Evolutionary conservation across 768 basidiomycete species (phyloP).

Genomic region (Amanita polypyramis): DNA sequence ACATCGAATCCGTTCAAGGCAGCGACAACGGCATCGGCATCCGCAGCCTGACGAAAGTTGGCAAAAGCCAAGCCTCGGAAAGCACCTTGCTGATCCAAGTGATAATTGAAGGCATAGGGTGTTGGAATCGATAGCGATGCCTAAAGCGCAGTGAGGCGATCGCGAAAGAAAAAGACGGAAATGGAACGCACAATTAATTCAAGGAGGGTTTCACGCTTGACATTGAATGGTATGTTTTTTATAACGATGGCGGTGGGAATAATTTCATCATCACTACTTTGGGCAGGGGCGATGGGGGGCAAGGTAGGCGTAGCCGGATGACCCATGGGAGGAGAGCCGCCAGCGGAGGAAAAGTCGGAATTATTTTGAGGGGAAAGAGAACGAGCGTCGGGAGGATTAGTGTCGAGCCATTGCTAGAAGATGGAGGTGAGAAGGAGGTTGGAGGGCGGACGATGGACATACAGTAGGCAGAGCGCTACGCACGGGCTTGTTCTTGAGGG

Average conservation of each 20-base stretch:
- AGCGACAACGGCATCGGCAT: slow-evolving; percentile 92
- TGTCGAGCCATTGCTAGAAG: slow-evolving; percentile 80
- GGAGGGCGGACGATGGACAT: slow-evolving; percentile 22
- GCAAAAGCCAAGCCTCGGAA: slow-evolving; percentile 98
- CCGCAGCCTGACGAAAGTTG: slow-evolving; percentile 85
- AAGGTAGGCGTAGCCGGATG: slow-evolving; percentile 36
- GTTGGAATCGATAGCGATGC: slow-evolving; percentile 89
- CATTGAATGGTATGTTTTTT: slow-evolving; percentile 99
- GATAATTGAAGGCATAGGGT: slow-evolving; percentile 99
- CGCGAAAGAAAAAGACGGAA: slow-evolving; percentile 7
- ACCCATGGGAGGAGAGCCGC: slow-evolving; percentile 64
- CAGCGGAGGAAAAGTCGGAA: slow-evolving; percentile 82
- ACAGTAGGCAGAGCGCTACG: slow-evolving; percentile 71
- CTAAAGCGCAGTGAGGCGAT: slow-evolving; percentile 27
- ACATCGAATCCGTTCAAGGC: slow-evolving; percentile 96
- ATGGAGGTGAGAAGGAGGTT: slow-evolving; percentile 13
- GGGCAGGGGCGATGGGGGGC: slow-evolving; percentile 38
- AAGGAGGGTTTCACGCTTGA: slow-evolving; percentile 91
- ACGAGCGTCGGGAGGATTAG: slow-evolving; percentile 57
- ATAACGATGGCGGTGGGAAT: slow-evolving; percentile 99
- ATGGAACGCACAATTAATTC: slow-evolving; percentile 78
- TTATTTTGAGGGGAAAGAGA: slow-evolving; percentile 80
- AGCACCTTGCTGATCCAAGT: slow-evolving; percentile 90
- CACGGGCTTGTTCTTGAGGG: slow-evolving; percentile 63
- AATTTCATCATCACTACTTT: slow-evolving; percentile 72